Conservation (phyloP, 2,329 filamentous ascomycete species). For the Cercospora sp. region DNA sequence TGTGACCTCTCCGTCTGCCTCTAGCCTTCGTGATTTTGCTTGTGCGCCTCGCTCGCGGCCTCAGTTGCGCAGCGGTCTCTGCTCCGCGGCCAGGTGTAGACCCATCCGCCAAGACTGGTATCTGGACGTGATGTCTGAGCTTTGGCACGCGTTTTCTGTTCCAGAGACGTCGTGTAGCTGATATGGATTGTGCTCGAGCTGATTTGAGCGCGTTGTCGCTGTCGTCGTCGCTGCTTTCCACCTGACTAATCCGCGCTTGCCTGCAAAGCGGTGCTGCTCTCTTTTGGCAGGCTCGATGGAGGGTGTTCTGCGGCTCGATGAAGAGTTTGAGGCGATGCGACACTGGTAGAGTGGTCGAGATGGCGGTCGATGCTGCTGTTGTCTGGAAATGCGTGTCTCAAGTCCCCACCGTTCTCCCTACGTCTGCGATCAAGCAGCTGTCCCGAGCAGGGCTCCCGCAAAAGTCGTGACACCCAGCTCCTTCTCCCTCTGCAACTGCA, state of each 20-base stretch:
- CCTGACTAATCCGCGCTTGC: conserved; percentile 24
- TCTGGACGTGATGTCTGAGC: conserved; percentile 19
- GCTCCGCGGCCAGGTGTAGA: conserved; percentile 12
- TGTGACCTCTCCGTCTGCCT: conserved; percentile 17
- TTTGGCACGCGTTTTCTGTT: conserved; percentile 23
- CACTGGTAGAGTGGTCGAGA: conserved; percentile 17
- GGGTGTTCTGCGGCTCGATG: conserved; percentile 22
- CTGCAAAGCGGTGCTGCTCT: conserved; percentile 5
- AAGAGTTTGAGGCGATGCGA: conserved; percentile 21
- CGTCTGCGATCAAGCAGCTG: conserved; percentile 10
- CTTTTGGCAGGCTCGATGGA: conserved; percentile 1
- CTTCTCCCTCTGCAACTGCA: not conserved
- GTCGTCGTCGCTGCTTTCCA: conserved; percentile 15
- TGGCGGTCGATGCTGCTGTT: conserved; percentile 11
- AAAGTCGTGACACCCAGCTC: not conserved
- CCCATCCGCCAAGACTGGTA: conserved; percentile 21
- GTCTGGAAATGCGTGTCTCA: conserved; percentile 12
- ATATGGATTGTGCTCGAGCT: not conserved
- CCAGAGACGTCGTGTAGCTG: conserved; percentile 1
- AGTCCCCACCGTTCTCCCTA: conserved; percentile 12
- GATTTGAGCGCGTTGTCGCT: conserved; percentile 16
- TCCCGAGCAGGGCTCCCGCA: not conserved
- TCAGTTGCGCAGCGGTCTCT: conserved; percentile 13
- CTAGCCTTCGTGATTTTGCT: conserved; percentile 2
- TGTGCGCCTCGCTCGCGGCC: conserved; percentile 6